Percentiles rank a stretch among this genome's conserved stretches.
Conservation (phyloP, 345 rosid species). For the Odontarrhena argentea region DNA sequence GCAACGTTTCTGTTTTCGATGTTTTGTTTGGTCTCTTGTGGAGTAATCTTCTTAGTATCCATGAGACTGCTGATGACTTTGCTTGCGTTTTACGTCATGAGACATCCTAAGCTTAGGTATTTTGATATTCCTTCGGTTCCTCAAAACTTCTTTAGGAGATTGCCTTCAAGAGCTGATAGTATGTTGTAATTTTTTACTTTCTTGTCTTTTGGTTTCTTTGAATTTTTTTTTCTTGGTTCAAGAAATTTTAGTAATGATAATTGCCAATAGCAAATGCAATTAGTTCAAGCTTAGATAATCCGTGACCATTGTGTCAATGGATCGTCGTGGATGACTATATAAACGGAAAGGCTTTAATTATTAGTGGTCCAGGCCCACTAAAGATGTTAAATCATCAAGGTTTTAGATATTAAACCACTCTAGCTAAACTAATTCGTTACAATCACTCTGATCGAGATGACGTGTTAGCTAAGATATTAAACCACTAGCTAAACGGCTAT, state of each 20-base stretch:
- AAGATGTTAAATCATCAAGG: too few species aligned
- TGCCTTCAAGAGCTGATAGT: slow-evolving; percentile 41
- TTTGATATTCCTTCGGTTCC: slow-evolving; percentile 37
- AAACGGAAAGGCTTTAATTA: too few species aligned
- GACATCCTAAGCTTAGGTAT: slow-evolving; percentile 38
- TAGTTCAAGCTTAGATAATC: too few species aligned
- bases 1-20: slow-evolving; percentile 56
- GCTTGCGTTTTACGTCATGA: slow-evolving; percentile 38
- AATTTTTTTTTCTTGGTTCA: not conserved
- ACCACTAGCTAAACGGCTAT: too few species aligned
- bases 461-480: too few species aligned
- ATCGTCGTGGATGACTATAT: too few species aligned
- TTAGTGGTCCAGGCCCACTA: too few species aligned
- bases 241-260: not conserved
- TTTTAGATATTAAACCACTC: too few species aligned
- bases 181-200: slow-evolving; percentile 26
- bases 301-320: too few species aligned
- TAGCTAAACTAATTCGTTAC: too few species aligned
- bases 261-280: too few species aligned
- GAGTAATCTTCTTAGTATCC: slow-evolving; percentile 54
- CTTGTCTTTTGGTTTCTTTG: not conserved
- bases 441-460: too few species aligned
- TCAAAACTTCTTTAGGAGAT: slow-evolving; percentile 38
- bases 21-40: slow-evolving; percentile 56
- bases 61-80: slow-evolving; percentile 39